Evolutionary conservation across 805 yeast genomes (phyloP).

Genomic region (Metschnikowia shivogae): DNA sequence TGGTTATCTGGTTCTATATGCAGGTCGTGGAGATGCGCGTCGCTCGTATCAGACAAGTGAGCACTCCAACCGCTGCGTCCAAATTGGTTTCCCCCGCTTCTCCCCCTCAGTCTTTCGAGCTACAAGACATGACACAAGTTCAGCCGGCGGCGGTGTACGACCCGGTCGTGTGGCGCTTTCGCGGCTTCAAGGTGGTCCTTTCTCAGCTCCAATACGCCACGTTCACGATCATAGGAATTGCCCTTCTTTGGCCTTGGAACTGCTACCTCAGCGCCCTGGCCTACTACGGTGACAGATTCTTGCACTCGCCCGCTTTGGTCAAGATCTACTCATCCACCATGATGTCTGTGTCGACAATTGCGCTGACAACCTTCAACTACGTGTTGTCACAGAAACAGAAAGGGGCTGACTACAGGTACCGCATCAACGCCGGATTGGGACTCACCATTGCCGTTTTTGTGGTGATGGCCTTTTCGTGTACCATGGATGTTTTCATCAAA

Average conservation of each 20-base stretch:
- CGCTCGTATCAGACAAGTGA: not conserved
- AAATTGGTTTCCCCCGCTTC: not conserved
- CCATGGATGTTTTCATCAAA: constrained; percentile 30
- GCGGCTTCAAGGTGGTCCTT: constrained; percentile 14
- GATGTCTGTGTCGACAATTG: constrained; percentile 80
- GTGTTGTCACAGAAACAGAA: constrained; percentile 63
- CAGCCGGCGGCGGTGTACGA: constrained; percentile 12
- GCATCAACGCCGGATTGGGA: constrained; percentile 59
- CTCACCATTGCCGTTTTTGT: constrained; percentile 57
- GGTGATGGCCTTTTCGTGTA: constrained; percentile 50
- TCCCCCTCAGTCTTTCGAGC: constrained; percentile 5
- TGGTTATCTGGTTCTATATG: not conserved
- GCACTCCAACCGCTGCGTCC: too few species aligned
- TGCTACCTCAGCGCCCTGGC: constrained; percentile 82
- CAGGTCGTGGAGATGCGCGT: constrained; percentile 1
- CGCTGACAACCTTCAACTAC: constrained; percentile 57
- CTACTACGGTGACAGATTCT: constrained; percentile 65
- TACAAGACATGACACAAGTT: constrained; percentile 6
- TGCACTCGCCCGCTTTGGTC: constrained; percentile 45
- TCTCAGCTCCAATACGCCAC: constrained; percentile 48
- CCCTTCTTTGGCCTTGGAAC: constrained; percentile 93
- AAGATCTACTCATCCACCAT: constrained; percentile 70
- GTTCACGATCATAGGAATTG: constrained; percentile 66
- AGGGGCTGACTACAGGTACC: constrained; percentile 49
- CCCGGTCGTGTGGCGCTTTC: constrained; percentile 19